phyloP scores from a whole-genome alignment of 2,329 filamentous ascomycete species.

The Sclerotiophoma versabilis region DNA sequence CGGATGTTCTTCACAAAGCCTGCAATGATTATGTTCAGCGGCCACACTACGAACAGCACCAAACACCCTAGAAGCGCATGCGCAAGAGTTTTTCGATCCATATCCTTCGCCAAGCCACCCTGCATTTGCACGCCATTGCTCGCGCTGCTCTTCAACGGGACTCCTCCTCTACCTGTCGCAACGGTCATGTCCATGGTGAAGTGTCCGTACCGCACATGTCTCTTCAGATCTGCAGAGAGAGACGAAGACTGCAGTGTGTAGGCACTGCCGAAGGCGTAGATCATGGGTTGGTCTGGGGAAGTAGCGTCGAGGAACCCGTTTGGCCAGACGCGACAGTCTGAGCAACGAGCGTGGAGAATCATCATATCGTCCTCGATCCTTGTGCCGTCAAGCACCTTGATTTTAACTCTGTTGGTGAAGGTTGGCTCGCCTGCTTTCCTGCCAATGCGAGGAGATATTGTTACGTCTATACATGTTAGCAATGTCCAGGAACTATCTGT shows the following conservation, averaged over 20 bases:
- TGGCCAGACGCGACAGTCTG: slow-evolving; percentile 50
- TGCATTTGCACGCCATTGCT: slow-evolving; percentile 35
- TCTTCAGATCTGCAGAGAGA: slow-evolving; percentile 42
- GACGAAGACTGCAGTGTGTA: slow-evolving; percentile 39
- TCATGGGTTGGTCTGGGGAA: slow-evolving; percentile 47
- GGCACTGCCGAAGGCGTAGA: slow-evolving; percentile 52
- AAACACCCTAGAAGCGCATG: slow-evolving; percentile 44
- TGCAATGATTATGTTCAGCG: slow-evolving; percentile 45
- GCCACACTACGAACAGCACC: slow-evolving; percentile 43
- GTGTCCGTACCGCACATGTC: slow-evolving; percentile 49
- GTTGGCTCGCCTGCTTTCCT: slow-evolving; percentile 47
- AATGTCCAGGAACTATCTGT: slow-evolving; percentile 8
- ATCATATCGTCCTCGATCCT: slow-evolving; percentile 47
- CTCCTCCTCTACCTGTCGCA: slow-evolving; percentile 46
- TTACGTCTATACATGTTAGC: slow-evolving; percentile 37
- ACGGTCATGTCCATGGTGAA: slow-evolving; percentile 53
- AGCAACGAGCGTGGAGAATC: slow-evolving; percentile 48
- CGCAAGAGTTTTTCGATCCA: slow-evolving; percentile 37
- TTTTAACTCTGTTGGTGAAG: slow-evolving; percentile 33
- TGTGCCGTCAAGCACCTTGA: slow-evolving; percentile 42
- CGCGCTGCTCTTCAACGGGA: slow-evolving; percentile 36
- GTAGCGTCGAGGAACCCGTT: slow-evolving; percentile 46
- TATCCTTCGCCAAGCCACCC: slow-evolving; percentile 32
- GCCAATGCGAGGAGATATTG: slow-evolving; percentile 47
- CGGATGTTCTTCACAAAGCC: slow-evolving; percentile 50